Conservation (phyloP, 768 basidiomycete species). For the Glaciozyma martinii region DNA sequence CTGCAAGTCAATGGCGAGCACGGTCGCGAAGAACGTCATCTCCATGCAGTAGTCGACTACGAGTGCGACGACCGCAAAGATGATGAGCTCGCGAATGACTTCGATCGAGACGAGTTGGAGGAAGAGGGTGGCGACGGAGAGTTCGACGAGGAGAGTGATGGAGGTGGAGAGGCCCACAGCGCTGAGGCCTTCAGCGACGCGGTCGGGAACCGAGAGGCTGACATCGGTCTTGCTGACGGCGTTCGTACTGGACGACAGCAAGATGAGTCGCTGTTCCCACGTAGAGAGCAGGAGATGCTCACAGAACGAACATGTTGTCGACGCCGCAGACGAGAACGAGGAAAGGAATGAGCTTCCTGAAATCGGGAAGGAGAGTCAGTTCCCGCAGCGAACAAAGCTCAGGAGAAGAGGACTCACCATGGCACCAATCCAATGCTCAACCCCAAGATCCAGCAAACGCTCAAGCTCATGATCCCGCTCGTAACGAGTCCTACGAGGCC, state of each 20-base stretch:
- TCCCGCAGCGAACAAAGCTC: neutral
- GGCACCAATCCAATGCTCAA: constrained; percentile 84
- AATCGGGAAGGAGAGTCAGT: constrained; percentile 30
- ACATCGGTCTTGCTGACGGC: constrained; percentile 76
- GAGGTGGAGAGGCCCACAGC: constrained; percentile 85
- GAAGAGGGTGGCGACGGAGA: constrained; percentile 63
- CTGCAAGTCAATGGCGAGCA: constrained; percentile 90
- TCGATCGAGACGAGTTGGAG: constrained; percentile 51
- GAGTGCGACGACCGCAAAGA: constrained; percentile 85
- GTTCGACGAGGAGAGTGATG: constrained; percentile 85
- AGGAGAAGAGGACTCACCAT: constrained; percentile 49
- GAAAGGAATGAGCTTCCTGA: constrained; percentile 54
- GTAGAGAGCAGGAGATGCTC: neutral
- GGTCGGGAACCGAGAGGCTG: constrained; percentile 77
- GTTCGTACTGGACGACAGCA: constrained; percentile 40
- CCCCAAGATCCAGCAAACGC: constrained; percentile 80
- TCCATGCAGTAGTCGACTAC: constrained; percentile 97
- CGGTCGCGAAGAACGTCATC: constrained; percentile 89
- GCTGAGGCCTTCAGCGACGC: constrained; percentile 83
- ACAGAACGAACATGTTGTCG: constrained; percentile 82
- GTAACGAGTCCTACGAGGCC: constrained; percentile 77
- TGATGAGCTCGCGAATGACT: constrained; percentile 75
- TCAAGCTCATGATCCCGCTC: constrained; percentile 86
- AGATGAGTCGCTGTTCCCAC: constrained; percentile 28
- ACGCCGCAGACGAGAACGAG: constrained; percentile 91